phyloP scores from a whole-genome alignment of 2,329 filamentous ascomycete species.

The Colletotrichum sp. region DNA sequence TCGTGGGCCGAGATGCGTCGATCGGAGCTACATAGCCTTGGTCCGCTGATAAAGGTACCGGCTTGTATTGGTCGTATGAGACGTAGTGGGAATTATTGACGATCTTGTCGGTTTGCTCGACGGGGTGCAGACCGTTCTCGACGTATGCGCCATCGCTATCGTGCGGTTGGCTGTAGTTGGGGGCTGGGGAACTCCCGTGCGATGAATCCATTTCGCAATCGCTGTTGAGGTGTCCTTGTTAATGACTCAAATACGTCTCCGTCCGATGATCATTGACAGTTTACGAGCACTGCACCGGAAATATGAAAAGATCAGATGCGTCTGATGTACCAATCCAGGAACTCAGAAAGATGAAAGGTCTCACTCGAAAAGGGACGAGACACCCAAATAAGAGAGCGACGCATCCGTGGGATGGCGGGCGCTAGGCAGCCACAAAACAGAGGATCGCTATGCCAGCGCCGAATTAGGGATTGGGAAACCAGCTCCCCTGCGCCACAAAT shows the following conservation, averaged over 20 bases:
- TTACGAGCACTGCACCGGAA: too few species aligned
- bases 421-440: neutral
- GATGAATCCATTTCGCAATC: neutral
- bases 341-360: neutral
- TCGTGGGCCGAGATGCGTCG: neutral
- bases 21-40: neutral
- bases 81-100: neutral
- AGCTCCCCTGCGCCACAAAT: neutral
- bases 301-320: neutral
- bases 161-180: neutral
- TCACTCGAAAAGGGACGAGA: neutral
- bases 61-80: neutral
- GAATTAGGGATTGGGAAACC: neutral
- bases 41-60: neutral
- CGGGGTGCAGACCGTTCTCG: conserved; percentile 4
- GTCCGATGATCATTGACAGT: neutral
- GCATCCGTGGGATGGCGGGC: neutral
- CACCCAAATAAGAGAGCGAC: neutral
- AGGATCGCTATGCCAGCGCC: neutral
- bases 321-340: neutral
- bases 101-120: neutral
- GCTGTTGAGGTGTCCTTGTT: neutral
- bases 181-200: neutral
- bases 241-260: neutral
- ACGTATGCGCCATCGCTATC: neutral